Percentiles rank a stretch among this genome's conserved stretches.
Evolutionary conservation across 208 protist species (phyloP).

Genomic region (Acanthamoeba culbertsoni): DNA sequence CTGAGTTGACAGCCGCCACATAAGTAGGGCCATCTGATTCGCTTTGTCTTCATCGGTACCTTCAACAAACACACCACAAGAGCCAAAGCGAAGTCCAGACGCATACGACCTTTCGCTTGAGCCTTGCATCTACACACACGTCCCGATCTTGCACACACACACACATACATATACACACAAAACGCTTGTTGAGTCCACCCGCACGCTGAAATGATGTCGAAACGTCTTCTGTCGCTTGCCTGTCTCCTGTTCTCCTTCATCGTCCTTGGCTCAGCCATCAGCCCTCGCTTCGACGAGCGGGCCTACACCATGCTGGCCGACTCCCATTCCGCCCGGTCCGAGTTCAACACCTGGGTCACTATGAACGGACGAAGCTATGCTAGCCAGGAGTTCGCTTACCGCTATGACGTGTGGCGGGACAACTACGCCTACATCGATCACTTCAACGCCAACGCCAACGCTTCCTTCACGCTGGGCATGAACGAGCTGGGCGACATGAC

Average conservation of each 20-base stretch:
- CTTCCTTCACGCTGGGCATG: conserved; percentile 60
- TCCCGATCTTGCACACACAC: not conserved
- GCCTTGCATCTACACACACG: not conserved
- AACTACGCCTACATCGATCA: too few relatives aligned
- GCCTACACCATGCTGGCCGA: not conserved
- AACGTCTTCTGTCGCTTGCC: not conserved
- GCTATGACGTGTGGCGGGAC: too few relatives aligned
- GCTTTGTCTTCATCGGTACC: not conserved
- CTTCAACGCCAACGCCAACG: not conserved
- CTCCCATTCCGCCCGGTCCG: not conserved
- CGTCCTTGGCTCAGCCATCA: not conserved
- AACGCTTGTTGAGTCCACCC: not conserved
- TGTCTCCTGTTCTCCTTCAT: not conserved
- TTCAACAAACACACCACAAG: not conserved
- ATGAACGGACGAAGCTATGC: too few relatives aligned
- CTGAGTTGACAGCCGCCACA: not conserved
- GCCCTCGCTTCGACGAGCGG: not conserved
- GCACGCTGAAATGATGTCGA: not conserved
- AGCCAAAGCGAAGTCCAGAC: not conserved
- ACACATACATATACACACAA: not conserved
- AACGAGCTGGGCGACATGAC: conserved; percentile 70
- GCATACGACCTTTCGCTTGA: not conserved
- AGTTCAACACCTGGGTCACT: conserved; percentile 8
- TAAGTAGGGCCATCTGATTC: not conserved
- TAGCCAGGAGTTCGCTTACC: too few relatives aligned